Base-by-base conservation (phyloP, 306 rosid genomes). In the Quercus rubra region DNA sequence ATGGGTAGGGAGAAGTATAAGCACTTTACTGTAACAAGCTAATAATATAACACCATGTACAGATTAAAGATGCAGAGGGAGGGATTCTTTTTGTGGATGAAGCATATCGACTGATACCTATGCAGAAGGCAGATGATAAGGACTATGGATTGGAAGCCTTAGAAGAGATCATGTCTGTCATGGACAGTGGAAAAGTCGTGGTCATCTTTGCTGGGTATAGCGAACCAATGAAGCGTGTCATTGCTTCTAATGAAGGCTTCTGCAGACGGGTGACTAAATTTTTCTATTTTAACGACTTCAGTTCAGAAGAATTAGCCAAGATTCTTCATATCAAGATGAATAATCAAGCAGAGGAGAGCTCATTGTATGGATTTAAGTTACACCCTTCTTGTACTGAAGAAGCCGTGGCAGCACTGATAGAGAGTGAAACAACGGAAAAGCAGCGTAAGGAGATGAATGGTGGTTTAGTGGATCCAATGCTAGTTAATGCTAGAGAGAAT, bases 91-190 rank as follows among this genome's bases (percentile, higher is more conserved):
- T 96, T 46, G 96, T 96, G 0, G 99, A 96, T 38, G 99, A 96
- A 86, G 99, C 99, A 43, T 91, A 93, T 77, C 88, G 98, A 67
- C 83, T 96, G 75, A 90, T 96, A 84, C 99, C 99, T 4, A 88
- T 89, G 98, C 99, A 96, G 83, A 96, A 91, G 88, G 54, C 96
- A 2, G 99, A 91, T 30, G 99, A 95, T 74, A 91, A 93, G 83
- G 99, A 96, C 89, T 96, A 90, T 0, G 99, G 99, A 21, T 90
- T 96, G 81, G 99, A 96, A 85, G 98, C 99, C 70, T 77, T 96
- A 75, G 99, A 96, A 89, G 99, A 96, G 88, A 93, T 96, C 69
- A 93, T 96, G 99, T 96, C 98, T 70, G 93, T 96, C 74, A 96
- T 96, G 99, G 99, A 96, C 86, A 84, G 90, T 83, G 98, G 98